Base-by-base conservation (phyloP, 305 asterid species). In the Fraxinus angustifolia region DNA sequence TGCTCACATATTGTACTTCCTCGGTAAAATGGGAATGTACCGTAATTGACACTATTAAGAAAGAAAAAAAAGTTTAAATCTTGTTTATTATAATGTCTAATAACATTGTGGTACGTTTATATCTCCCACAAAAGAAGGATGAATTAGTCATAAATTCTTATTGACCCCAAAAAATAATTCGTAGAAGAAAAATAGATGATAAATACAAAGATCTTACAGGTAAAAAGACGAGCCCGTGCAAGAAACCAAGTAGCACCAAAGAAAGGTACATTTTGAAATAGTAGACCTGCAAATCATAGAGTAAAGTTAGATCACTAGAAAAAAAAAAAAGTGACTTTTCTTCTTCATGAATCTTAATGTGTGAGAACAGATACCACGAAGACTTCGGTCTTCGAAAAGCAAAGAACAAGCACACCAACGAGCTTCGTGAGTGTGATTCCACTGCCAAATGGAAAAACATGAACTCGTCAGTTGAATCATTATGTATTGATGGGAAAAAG, bases 361-460 rank as follows among this genome's bases (percentile, higher is more conserved):
- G 70, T 60, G 80, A 82, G 75, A 73, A 83, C 45, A 84, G 76
- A 42, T 8, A 95, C 98, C 97, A 96, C 99, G 84, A 96, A 96
- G 70, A 96, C 93, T 93, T 96, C 97, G 6, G 97, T 90, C 89
- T 92, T 90, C 1, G 99, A 92, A 84, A 96, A 96, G 87, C 94
- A 90, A 31, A 96, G 90, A 60, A 96, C 99, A 30, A 96, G 89
- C 86, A 96, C 98, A 11, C 99, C 99, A 0, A 96, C 99, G 8
- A 96, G 94, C 93, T 96, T 96, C 2, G 99, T 96, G 48, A 94
- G 97, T 7, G 99, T 96, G 89, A 96, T 96, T 82, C 99, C 99
- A 83, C 99, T 96, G 96, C 88, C 86, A 45, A 62, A 31, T 21
- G 73, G 53, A 56, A 35, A 67, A 36, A 73, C 7, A 79, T 76